Base-by-base conservation (phyloP, 1,284 basidiomycete genomes). In the Cystobasidiaceae sp. region DNA sequence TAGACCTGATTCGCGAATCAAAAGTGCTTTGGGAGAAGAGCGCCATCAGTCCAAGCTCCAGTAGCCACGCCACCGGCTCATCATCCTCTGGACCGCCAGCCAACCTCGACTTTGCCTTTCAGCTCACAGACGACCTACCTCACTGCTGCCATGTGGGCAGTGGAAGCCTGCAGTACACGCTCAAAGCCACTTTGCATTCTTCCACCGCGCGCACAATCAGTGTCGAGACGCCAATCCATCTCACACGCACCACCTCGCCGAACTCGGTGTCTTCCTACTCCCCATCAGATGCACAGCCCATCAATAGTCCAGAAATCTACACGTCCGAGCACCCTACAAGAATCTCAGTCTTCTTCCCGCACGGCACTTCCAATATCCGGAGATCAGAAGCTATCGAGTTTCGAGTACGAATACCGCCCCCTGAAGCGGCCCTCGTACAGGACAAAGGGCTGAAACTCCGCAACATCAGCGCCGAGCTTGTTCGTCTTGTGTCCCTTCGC, bases 391-490 rank as follows among this genome's bases (percentile, higher is more conserved):
- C 66, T 23, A 63, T 67, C 4, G 51, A 62, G 39, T n/a, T 63
- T 19, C 49, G 66, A 8, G 55, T 67, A 8, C 51, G 57, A 15
- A 61, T 67, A 33, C 66, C 59, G 28, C 66, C 66, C 6, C 66
- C 66, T 13, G 59, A 63, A 34, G 39, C 44, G 2, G 11, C 25
- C 4, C 59, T 67, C 1, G 60, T 64, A 2, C 27, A 62, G 23
- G 59, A 62, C 44, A 67, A 67, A 45, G 66, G 66, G 15, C 48
- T 67, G 13, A 54, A 63, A 23, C 41, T 67, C 9, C 51, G 66
- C 11, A 63, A 51, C 23, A 48, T 67, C 2, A 50, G 45, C 9
- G 44, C 54, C 9, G 50, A 58, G 46, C 59, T 67, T 21, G 41
- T 63, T 9, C 57, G 66, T 1, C 33, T 19, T 1, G 32, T 66